These are phyloP conservation scores for Cicer arietinum DNA, from an alignment of 306 rosid species.

Conservation along the genomic window DNA sequence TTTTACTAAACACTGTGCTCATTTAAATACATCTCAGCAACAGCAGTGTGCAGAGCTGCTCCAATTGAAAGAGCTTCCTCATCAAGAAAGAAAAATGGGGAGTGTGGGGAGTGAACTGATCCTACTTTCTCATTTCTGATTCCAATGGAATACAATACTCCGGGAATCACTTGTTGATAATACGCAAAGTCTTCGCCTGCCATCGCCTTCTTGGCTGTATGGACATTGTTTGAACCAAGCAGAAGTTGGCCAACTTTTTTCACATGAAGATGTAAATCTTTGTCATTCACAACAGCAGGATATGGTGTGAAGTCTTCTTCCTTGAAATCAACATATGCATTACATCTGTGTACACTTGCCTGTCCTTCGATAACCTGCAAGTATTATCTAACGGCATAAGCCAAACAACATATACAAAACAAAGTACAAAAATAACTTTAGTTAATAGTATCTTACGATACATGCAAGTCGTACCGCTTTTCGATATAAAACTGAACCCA, in stretches of 20 bases:
- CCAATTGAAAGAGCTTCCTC: conserved; percentile 72
- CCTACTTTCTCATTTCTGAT: conserved; percentile 72
- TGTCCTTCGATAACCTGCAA: conserved; percentile 73
- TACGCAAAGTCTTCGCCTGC: conserved; percentile 78
- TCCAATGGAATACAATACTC: conserved; percentile 57
- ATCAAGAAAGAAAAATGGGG: conserved; percentile 76
- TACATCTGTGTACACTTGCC: conserved; percentile 70
- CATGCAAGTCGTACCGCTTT: no score
- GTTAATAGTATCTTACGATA: no score
- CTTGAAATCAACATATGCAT: conserved; percentile 53
- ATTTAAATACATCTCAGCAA: conserved; percentile 62
- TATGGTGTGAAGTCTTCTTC: conserved; percentile 36
- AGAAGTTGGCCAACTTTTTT: conserved; percentile 63
- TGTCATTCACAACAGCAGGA: conserved; percentile 51
- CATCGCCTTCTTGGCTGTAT: conserved; percentile 53
- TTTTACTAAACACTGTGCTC: conserved; percentile 36
- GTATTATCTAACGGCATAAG: conserved; percentile 18
- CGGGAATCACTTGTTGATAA: conserved; percentile 67
- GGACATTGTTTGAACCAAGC: conserved; percentile 66
- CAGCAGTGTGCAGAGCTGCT: conserved; percentile 63
- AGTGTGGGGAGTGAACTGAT: conserved; percentile 70
- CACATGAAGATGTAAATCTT: conserved; percentile 63
- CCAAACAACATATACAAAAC: conserved; percentile 5
- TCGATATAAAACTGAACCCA: no score
- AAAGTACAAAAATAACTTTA: no score